These are phyloP conservation scores for Tremellales sp. DNA, from an alignment of 1,284 basidiomycete species.

Conservation along the genomic window DNA sequence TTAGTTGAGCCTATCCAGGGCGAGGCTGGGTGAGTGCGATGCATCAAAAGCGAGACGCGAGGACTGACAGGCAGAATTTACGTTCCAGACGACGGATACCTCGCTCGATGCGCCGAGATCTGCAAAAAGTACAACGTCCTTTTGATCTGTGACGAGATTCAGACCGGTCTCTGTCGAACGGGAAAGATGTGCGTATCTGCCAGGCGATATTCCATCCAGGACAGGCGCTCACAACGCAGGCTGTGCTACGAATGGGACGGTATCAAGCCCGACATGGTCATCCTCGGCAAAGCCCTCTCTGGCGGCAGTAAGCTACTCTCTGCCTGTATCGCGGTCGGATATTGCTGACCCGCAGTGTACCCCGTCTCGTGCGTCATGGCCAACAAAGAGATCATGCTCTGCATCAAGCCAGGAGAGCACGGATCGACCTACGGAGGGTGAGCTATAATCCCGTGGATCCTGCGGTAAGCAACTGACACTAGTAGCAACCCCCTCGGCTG, in stretches of 20 bases:
- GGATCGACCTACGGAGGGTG: constrained; percentile 93
- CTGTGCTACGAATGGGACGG: constrained; percentile 83
- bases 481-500: constrained; percentile 90
- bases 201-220: not conserved
- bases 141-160: constrained; percentile 96
- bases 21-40: constrained; percentile 76
- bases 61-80: constrained; percentile 61
- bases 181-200: constrained; percentile 44
- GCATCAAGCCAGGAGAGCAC: constrained; percentile 94
- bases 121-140: constrained; percentile 94
- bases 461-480: constrained; percentile 8
- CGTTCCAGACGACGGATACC: constrained; percentile 86
- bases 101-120: constrained; percentile 68
- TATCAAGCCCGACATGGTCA: constrained; percentile 85
- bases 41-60: not conserved
- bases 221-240: constrained; percentile 49
- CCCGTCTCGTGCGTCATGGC: constrained; percentile 94
- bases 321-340: not conserved
- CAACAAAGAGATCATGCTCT: constrained; percentile 85
- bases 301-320: constrained; percentile 70
- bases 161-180: constrained; percentile 61
- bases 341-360: constrained; percentile 60
- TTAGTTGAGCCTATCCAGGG: constrained; percentile 97
- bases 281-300: constrained; percentile 92
- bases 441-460: constrained; percentile 28